Percentiles rank a stretch among this genome's conserved stretches.
phyloP scores from a whole-genome alignment of 2,329 filamentous ascomycete genomes.

The Chrysoporthe cubensis region DNA sequence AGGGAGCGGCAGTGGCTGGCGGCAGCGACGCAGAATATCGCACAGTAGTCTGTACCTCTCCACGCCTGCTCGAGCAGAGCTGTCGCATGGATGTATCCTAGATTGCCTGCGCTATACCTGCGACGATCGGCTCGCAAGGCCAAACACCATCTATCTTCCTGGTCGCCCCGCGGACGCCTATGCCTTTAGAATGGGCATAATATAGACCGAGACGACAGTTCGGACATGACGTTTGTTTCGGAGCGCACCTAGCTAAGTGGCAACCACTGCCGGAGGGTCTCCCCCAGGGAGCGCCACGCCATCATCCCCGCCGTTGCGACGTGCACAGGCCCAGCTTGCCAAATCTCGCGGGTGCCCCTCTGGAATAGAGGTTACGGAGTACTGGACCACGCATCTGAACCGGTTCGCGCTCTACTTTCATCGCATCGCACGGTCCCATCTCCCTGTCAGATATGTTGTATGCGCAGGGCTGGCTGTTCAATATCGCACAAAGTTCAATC shows the following conservation, averaged over 20 bases:
- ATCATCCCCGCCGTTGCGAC: slow-evolving; percentile 19
- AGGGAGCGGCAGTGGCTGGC: not conserved
- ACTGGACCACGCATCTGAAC: slow-evolving; percentile 12
- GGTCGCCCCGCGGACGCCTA: not conserved
- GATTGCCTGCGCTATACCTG: slow-evolving; percentile 1
- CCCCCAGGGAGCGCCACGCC: not conserved
- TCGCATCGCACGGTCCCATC: slow-evolving; percentile 10
- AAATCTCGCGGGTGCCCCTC: not conserved
- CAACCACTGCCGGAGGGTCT: too few species aligned
- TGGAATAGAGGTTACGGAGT: too few species aligned
- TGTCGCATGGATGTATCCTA: not conserved
- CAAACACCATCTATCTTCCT: not conserved
- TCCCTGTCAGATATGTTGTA: not conserved
- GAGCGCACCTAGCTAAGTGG: not conserved
- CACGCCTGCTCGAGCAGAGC: not conserved
- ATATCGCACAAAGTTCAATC: slow-evolving; percentile 5
- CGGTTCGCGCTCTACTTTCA: not conserved
- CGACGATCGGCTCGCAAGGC: slow-evolving; percentile 3
- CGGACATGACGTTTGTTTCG: not conserved
- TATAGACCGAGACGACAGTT: not conserved
- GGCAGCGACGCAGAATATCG: not conserved
- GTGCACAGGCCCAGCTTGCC: slow-evolving; percentile 24
- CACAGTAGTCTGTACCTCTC: slow-evolving; percentile 1
- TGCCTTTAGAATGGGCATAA: not conserved
- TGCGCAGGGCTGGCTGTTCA: not conserved